Evolutionary conservation across 129 eudicot genomes (phyloP).

Genomic region (Flaveria ramosissima): DNA sequence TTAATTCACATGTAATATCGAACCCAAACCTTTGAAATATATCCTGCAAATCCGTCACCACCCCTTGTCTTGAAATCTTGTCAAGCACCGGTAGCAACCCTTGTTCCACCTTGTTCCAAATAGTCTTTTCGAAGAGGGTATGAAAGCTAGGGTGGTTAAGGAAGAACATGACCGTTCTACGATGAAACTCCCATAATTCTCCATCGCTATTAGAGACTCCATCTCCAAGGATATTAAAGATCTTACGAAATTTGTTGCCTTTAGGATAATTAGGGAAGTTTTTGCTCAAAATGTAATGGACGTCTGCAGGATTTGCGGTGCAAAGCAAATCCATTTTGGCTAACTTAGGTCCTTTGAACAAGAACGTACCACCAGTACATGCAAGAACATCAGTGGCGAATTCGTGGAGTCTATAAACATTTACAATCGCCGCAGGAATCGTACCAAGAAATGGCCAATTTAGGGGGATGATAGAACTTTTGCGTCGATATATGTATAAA

Average conservation of each 20-base stretch:
- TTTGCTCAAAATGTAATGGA: conserved; percentile 37
- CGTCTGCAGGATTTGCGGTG: too few relatives aligned
- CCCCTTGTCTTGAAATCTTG: not conserved
- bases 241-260: conserved; percentile 34
- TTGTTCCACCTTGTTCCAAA: conserved; percentile 21
- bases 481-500: not conserved
- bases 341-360: too few relatives aligned
- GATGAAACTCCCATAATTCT: conserved; percentile 35
- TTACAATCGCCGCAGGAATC: too few relatives aligned
- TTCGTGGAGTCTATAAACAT: too few relatives aligned
- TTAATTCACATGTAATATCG: conserved; percentile 35
- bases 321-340: too few relatives aligned
- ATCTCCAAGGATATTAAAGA: conserved; percentile 42
- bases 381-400: too few relatives aligned
- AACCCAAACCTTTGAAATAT: conserved; percentile 51
- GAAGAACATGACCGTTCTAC: conserved; percentile 11
- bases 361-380: too few relatives aligned
- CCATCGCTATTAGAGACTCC: conserved; percentile 40
- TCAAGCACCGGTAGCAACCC: conserved; percentile 27
- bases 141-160: conserved; percentile 24
- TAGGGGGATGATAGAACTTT: too few relatives aligned
- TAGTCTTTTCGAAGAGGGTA: not conserved
- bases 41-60: conserved; percentile 49
- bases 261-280: conserved; percentile 43
- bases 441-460: too few relatives aligned